Evolutionary conservation across 139 green algal genomes (phyloP).

Genomic region (Chlorella sp.): DNA sequence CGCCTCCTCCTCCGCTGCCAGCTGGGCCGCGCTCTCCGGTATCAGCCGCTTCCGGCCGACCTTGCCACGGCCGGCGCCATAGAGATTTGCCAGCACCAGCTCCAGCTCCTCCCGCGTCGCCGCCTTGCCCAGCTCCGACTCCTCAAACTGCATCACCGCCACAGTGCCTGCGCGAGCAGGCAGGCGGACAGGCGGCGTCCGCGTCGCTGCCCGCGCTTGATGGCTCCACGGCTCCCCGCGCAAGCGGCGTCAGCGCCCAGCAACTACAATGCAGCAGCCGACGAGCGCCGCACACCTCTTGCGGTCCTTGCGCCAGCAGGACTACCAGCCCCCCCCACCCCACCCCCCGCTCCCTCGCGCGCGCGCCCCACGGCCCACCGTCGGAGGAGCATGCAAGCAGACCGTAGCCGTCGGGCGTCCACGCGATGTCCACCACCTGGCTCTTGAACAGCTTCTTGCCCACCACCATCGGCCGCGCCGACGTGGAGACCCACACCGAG

Average conservation of each 20-base stretch:
- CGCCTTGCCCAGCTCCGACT: constrained; percentile 57
- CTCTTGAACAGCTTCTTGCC: constrained; percentile 44
- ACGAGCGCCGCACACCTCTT: no score
- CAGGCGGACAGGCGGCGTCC: no score
- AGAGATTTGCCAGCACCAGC: constrained; percentile 52
- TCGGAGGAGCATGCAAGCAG: constrained; percentile 78
- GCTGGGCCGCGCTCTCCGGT: constrained; percentile 47
- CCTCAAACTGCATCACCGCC: constrained; percentile 53
- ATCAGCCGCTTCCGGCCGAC: constrained; percentile 29
- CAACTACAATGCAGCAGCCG: no score
- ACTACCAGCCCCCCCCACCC: neutral
- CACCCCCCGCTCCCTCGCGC: neutral
- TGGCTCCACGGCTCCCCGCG: no score
- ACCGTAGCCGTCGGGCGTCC: constrained; percentile 79
- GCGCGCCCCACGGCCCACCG: constrained; percentile 17
- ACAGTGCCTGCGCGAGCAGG: constrained; percentile 59
- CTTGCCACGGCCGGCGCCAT: constrained; percentile 43
- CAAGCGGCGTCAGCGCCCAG: no score
- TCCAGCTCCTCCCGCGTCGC: constrained; percentile 54
- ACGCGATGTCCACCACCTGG: constrained; percentile 79
- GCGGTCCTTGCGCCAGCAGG: no score
- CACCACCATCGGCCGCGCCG: constrained; percentile 22
- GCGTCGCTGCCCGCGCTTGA: no score
- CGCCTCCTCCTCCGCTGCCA: constrained; percentile 15
- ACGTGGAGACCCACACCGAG: constrained; percentile 32